These are phyloP conservation scores for Glycine latifolia DNA, from an alignment of 306 rosid genomes.

Conservation along the genomic window DNA sequence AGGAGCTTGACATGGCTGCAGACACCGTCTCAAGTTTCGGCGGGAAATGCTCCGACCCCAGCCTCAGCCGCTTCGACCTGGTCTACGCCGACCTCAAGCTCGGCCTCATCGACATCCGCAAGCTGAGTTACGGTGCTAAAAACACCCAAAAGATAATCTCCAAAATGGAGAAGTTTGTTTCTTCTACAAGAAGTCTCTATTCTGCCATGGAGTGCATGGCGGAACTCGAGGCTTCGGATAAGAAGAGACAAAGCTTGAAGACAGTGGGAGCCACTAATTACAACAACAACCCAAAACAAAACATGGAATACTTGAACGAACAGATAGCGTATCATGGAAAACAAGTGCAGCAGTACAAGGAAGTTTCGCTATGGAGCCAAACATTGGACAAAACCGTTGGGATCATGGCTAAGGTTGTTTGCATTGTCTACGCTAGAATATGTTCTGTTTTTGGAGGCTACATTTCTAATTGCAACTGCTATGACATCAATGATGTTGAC, in stretches of 20 bases:
- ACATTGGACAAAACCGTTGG: slow-evolving; percentile 61
- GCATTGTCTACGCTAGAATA: slow-evolving; percentile 62
- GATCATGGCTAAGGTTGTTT: slow-evolving; percentile 62
- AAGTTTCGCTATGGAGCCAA: slow-evolving; percentile 68
- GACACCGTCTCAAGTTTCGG: slow-evolving; percentile 55
- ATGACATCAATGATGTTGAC: no score
- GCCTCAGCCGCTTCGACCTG: slow-evolving; percentile 53
- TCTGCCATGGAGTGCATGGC: slow-evolving; percentile 51
- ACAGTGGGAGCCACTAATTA: not conserved
- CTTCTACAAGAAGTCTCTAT: slow-evolving; percentile 45
- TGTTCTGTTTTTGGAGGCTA: slow-evolving; percentile 56
- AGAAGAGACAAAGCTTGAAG: slow-evolving; percentile 49
- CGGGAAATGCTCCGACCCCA: slow-evolving; percentile 52
- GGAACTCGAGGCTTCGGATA: slow-evolving; percentile 54
- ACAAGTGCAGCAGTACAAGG: slow-evolving; percentile 61
- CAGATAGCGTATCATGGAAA: slow-evolving; percentile 49
- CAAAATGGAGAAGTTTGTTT: slow-evolving; percentile 57
- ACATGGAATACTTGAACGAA: slow-evolving; percentile 44
- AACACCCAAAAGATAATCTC: slow-evolving; percentile 24
- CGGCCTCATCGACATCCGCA: slow-evolving; percentile 50
- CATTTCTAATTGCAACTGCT: slow-evolving; percentile 15
- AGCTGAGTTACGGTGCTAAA: slow-evolving; percentile 35
- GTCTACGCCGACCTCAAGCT: slow-evolving; percentile 54
- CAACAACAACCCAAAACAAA: slow-evolving; percentile 3
- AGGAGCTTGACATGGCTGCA: slow-evolving; percentile 57